Evolutionary conservation across 345 rosid genomes (phyloP).

Genomic region (Corchorus olitorius): DNA sequence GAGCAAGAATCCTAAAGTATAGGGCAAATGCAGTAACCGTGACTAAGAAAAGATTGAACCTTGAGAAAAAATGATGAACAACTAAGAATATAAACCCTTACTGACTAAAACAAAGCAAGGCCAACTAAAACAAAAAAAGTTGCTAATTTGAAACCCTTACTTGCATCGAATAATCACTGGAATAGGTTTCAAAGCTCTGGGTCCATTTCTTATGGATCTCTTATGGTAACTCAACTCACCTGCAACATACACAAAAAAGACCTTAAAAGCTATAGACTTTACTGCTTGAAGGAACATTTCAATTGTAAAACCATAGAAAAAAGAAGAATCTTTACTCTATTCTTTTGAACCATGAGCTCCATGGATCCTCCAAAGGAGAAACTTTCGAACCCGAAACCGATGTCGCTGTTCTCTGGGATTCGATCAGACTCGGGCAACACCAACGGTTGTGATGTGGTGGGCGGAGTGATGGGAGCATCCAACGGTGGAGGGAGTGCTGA

Average conservation of each 20-base stretch:
- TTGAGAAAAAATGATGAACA: neutral
- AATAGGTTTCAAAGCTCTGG: slow-evolving; percentile 84
- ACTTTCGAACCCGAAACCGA: slow-evolving; percentile 44
- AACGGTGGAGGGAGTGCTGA: slow-evolving; percentile 50
- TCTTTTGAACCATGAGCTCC: slow-evolving; percentile 97
- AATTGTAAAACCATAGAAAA: neutral
- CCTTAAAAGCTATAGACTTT: neutral
- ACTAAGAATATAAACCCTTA: neutral
- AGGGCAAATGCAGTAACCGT: neutral
- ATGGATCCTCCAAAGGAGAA: slow-evolving; percentile 56
- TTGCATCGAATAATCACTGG: slow-evolving; percentile 91
- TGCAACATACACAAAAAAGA: slow-evolving; percentile 30
- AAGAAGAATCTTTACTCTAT: slow-evolving; percentile 44
- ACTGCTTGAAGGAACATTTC: neutral
- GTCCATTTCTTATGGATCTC: slow-evolving; percentile 89
- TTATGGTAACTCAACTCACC: slow-evolving; percentile 69
- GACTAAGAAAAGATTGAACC: neutral
- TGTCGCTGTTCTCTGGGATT: slow-evolving; percentile 31
- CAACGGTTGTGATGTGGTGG: slow-evolving; percentile 30
- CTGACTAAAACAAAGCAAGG: neutral
- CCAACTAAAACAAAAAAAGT: slow-evolving; percentile 5
- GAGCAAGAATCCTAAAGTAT: neutral
- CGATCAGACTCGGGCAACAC: slow-evolving; percentile 48
- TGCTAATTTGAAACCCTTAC: slow-evolving; percentile 38
- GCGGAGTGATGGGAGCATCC: slow-evolving; percentile 32